Base-by-base conservation (phyloP, 2,329 filamentous ascomycete species). In the Dissoconium aciculare region DNA sequence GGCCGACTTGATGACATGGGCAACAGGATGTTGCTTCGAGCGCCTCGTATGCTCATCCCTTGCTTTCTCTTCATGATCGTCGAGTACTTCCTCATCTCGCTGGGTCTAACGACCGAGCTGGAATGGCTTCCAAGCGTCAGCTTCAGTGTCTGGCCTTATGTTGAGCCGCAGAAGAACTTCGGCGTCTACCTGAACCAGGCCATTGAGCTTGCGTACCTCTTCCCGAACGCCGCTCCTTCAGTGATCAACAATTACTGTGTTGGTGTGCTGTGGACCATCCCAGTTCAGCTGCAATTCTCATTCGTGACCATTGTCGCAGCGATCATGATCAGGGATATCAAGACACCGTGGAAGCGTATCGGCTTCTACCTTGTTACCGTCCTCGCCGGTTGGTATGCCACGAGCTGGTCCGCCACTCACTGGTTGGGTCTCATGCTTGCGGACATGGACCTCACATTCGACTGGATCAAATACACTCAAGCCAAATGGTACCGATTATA, bases 221-320 rank as follows among this genome's bases (percentile, higher is more conserved):
- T 63, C n/a, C 62, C 62, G 5, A 65, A 64, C 28, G 59, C 57
- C 2, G 57, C 58, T 5, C 62, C 62, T 0, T 55, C 60, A 30
- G 58, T 65, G 28, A 62, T 58, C 5, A 56, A 54, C 42, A 57
- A 64, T 39, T 64, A 61, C 46, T 64, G 62, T 35, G 62, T 61
- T 0, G 60, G 61, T 44, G 60, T 64, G 4, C 50, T 65, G 2
- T 65, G 62, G 62, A 64, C 60, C 3, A 62, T 65, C 17, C 59
- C 62, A 0, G 59, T 65, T 0, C 59, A 63, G 38, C 49, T 64
- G 1, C 62, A 64, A 40, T 60, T 57, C 21, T 53, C 59, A 2
- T 64, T 61, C 54, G 46, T 57, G n/a, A 53, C 58, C 3, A 43
- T 65, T 2, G 43, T 59, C 6, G 59, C 52, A 13, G 50, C 53